These are phyloP conservation scores for Thielaviopsis musarum DNA, from an alignment of 2,329 filamentous ascomycete genomes.

Conservation along the genomic window DNA sequence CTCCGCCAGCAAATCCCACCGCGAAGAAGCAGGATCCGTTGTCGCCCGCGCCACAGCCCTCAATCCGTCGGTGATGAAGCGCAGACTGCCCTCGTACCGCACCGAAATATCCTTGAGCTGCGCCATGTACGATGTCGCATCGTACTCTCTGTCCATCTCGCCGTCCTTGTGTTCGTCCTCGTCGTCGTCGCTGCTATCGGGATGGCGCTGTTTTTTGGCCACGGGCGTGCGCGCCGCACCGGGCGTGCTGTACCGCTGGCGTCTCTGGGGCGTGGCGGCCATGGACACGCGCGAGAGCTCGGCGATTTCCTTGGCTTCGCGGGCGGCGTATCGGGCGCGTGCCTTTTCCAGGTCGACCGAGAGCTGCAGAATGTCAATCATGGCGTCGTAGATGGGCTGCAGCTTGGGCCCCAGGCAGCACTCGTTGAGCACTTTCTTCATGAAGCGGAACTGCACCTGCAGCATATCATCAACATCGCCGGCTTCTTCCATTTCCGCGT, in stretches of 20 bases:
- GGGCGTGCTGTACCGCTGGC: not conserved
- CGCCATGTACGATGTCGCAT: slow-evolving; percentile 29
- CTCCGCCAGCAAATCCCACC: slow-evolving; percentile 71
- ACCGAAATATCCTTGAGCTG: slow-evolving; percentile 38
- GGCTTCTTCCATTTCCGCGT: slow-evolving; percentile 37
- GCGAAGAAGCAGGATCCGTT: slow-evolving; percentile 37
- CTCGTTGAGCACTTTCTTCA: slow-evolving; percentile 46
- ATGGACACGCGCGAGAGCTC: slow-evolving; percentile 25
- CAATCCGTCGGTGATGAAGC: slow-evolving; percentile 57
- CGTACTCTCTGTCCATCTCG: slow-evolving; percentile 19
- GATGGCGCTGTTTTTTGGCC: slow-evolving; percentile 9
- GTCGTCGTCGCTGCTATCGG: slow-evolving; percentile 14
- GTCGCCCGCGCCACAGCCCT: slow-evolving; percentile 60
- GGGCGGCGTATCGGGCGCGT: slow-evolving; percentile 25
- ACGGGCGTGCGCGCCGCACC: slow-evolving; percentile 1
- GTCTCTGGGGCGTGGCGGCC: slow-evolving; percentile 19
- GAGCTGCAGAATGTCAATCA: slow-evolving; percentile 63
- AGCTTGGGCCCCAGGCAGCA: slow-evolving; percentile 54
- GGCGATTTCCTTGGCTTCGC: slow-evolving; percentile 22
- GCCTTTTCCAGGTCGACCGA: slow-evolving; percentile 51
- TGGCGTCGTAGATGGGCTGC: slow-evolving; percentile 50
- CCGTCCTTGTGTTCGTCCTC: slow-evolving; percentile 21
- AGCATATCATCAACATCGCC: slow-evolving; percentile 73
- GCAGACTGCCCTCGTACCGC: slow-evolving; percentile 47
- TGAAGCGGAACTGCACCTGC: slow-evolving; percentile 45